These are phyloP conservation scores for Kickxella alabastrina DNA, from an alignment of 192 early-diverging fungal species.

Conservation along the genomic window DNA sequence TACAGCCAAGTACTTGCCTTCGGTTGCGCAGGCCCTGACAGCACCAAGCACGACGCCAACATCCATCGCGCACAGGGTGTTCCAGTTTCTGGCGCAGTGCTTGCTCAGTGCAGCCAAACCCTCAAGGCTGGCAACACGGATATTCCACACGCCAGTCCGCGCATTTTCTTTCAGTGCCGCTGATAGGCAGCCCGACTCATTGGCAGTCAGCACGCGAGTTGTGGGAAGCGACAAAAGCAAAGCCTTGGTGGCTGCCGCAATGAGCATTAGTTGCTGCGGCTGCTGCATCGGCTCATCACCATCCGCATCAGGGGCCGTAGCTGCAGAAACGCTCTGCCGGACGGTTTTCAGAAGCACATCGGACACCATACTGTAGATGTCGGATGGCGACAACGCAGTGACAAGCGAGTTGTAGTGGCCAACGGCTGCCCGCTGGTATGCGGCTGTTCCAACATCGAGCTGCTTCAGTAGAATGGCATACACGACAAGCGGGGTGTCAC, in stretches of 20 bases:
- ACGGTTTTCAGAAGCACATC: constrained; percentile 13
- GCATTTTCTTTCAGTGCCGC: constrained; percentile 52
- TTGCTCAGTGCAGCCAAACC: constrained; percentile 58
- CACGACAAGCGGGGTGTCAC: constrained; percentile 4
- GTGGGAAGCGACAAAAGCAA: constrained; percentile 18
- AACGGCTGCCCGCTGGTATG: constrained; percentile 23
- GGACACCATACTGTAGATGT: constrained; percentile 15
- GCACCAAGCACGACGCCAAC: constrained; percentile 37
- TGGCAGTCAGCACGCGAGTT: constrained; percentile 14
- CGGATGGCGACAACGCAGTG: constrained; percentile 6
- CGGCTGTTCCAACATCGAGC: constrained; percentile 14
- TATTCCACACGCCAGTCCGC: constrained; percentile 79
- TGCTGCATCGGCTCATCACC: constrained; percentile 23
- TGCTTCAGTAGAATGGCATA: constrained; percentile 28
- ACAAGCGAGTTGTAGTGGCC: constrained; percentile 19
- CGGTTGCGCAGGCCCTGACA: constrained; percentile 50
- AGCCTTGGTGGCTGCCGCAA: constrained; percentile 29
- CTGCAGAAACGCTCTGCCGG: neutral
- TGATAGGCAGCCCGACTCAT: constrained; percentile 49
- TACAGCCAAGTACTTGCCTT: constrained; percentile 63
- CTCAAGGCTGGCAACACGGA: constrained; percentile 67
- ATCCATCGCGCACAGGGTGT: constrained; percentile 16
- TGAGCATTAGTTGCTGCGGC: constrained; percentile 34
- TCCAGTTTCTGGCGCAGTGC: constrained; percentile 1
- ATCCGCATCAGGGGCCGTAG: constrained; percentile 2